Evolutionary conservation across 2,329 filamentous ascomycete species (phyloP).

Genomic region (Penicillium paneum): DNA sequence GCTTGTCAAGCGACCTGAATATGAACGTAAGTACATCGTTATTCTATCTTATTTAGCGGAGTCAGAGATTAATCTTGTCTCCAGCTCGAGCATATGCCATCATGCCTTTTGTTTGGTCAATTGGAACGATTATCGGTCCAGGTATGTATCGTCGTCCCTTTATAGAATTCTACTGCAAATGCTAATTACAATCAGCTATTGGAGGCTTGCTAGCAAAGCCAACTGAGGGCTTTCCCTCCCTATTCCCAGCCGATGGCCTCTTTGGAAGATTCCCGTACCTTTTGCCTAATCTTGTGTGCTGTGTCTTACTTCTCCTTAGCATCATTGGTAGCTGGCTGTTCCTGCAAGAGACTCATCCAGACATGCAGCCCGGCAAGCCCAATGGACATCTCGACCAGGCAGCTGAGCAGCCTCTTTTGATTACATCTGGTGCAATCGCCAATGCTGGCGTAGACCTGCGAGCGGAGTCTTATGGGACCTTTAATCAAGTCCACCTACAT

Average conservation of each 20-base stretch:
- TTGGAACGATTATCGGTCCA: constrained; percentile 85
- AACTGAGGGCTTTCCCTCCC: constrained; percentile 65
- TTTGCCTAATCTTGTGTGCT: constrained; percentile 83
- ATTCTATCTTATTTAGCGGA: neutral
- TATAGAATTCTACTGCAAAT: neutral
- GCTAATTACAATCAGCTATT: constrained; percentile 54
- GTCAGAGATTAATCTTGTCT: constrained; percentile 7
- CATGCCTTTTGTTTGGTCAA: constrained; percentile 92
- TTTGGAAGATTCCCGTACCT: constrained; percentile 82
- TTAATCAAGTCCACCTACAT: constrained; percentile 57
- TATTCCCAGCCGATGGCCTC: constrained; percentile 65
- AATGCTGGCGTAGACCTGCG: constrained; percentile 70
- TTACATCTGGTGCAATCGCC: constrained; percentile 70
- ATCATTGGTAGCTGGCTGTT: constrained; percentile 77
- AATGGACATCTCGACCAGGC: constrained; percentile 40
- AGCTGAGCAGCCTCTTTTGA: constrained; percentile 70
- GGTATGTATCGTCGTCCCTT: constrained; percentile 23
- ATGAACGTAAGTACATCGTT: constrained; percentile 65
- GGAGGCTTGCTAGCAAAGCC: constrained; percentile 84
- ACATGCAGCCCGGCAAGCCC: constrained; percentile 60
- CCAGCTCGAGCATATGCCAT: constrained; percentile 78
- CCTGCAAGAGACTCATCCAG: constrained; percentile 84
- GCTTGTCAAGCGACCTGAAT: constrained; percentile 75
- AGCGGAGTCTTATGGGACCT: constrained; percentile 76
- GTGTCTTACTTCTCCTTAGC: constrained; percentile 69